These are phyloP conservation scores for Leucocoprinus leucothites DNA, from an alignment of 768 basidiomycete genomes.

Conservation along the genomic window DNA sequence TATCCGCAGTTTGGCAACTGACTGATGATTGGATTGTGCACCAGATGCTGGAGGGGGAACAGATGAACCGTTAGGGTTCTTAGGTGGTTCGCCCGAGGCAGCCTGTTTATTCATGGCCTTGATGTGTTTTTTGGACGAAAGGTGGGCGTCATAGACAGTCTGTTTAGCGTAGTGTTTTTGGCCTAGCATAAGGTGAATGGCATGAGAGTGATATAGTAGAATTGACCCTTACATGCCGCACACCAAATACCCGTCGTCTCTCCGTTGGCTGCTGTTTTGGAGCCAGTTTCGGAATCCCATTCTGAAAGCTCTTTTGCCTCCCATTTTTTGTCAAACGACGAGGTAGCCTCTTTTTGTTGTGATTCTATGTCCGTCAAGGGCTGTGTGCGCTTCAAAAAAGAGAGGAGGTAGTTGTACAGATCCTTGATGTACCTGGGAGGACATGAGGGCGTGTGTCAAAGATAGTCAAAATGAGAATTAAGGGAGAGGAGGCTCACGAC, in stretches of 20 bases:
- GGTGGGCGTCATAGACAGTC: slow-evolving; percentile 95
- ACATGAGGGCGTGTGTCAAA: not conserved
- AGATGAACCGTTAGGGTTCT: slow-evolving; percentile 57
- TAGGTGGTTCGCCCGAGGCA: slow-evolving; percentile 38
- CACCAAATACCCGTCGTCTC: slow-evolving; percentile 82
- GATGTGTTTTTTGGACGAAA: slow-evolving; percentile 93
- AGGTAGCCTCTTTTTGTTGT: slow-evolving; percentile 59
- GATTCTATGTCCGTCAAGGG: slow-evolving; percentile 77
- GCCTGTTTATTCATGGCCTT: slow-evolving; percentile 84
- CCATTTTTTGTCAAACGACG: slow-evolving; percentile 80
- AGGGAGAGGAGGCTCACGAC: slow-evolving; percentile 42
- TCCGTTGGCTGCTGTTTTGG: slow-evolving; percentile 44
- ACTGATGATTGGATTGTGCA: slow-evolving; percentile 22
- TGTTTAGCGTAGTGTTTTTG: slow-evolving; percentile 96
- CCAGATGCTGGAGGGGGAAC: slow-evolving; percentile 23
- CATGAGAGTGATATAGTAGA: slow-evolving; percentile 10
- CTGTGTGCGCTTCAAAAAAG: slow-evolving; percentile 80
- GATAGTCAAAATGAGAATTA: not conserved
- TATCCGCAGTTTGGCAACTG: slow-evolving; percentile 47
- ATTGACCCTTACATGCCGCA: slow-evolving; percentile 68
- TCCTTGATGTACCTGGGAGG: slow-evolving; percentile 74
- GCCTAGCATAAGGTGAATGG: slow-evolving; percentile 44
- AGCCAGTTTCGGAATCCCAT: slow-evolving; percentile 62
- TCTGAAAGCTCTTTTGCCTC: slow-evolving; percentile 68
- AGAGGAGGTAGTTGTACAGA: slow-evolving; percentile 80